Conservation (phyloP, 2,329 filamentous ascomycete genomes). For the Aspergillus quadrilineatus region DNA sequence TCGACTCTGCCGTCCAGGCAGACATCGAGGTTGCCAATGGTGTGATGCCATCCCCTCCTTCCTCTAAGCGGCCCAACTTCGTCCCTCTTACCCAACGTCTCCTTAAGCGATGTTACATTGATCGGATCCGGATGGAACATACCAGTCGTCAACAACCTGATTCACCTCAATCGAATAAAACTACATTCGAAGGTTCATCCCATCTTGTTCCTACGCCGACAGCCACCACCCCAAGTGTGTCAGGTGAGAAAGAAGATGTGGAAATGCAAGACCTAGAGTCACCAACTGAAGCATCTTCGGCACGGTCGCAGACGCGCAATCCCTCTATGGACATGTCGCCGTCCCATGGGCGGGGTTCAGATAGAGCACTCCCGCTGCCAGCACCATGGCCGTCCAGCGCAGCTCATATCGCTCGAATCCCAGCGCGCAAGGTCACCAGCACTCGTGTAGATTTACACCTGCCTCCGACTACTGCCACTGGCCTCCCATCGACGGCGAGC, state of each 20-base stretch:
- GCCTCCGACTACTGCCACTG: conserved; percentile 28
- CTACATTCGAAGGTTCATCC: conserved; percentile 14
- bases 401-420: conserved; percentile 38
- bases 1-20: conserved; percentile 44
- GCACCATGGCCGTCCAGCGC: conserved; percentile 40
- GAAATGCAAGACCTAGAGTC: conserved; percentile 49
- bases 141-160: conserved; percentile 20
- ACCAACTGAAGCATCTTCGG: conserved; percentile 20
- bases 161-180: conserved; percentile 18
- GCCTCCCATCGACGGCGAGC: conserved; percentile 26
- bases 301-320: conserved; percentile 18
- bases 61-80: conserved; percentile 32
- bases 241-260: conserved; percentile 35
- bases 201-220: conserved; percentile 11
- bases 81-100: conserved; percentile 45
- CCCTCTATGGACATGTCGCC: conserved; percentile 18
- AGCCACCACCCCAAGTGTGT: conserved; percentile 12
- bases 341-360: conserved; percentile 16
- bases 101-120: conserved; percentile 43
- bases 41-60: conserved; percentile 20
- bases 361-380: conserved; percentile 23
- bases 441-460: conserved; percentile 27
- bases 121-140: conserved; percentile 39
- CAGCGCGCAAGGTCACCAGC: conserved; percentile 19
- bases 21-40: conserved; percentile 42